These are phyloP conservation scores for Wickerhamiella sorbophila DNA, from an alignment of 805 yeast genomes.

Conservation along the genomic window DNA sequence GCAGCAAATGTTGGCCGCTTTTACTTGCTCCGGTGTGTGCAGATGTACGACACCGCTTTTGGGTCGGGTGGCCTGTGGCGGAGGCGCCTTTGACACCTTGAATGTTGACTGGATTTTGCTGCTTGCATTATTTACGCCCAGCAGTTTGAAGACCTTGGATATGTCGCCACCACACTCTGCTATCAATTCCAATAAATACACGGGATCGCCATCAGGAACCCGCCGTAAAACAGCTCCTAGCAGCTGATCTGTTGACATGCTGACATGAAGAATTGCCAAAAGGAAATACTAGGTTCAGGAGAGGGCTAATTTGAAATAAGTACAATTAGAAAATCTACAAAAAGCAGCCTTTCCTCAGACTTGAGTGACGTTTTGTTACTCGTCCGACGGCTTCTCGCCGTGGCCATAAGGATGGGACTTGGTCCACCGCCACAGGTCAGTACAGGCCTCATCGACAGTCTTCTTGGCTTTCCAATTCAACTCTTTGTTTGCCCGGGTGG, in stretches of 20 bases:
- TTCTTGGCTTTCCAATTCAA: constrained; percentile 48
- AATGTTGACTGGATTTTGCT: constrained; percentile 8
- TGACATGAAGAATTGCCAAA: too few relatives aligned
- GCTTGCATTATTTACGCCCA: constrained; percentile 21
- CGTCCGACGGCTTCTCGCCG: constrained; percentile 13
- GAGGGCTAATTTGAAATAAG: not conserved
- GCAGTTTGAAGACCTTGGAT: constrained; percentile 27
- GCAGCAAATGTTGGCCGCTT: constrained; percentile 31
- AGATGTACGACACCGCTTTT: constrained; percentile 23
- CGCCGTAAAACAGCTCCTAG: constrained; percentile 15
- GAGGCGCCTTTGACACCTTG: not conserved
- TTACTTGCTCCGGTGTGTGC: constrained; percentile 39
- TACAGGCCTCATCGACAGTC: constrained; percentile 48
- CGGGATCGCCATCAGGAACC: constrained; percentile 33
- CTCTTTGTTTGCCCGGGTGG: constrained; percentile 51
- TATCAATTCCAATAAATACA: constrained; percentile 36
- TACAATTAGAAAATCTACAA: too few relatives aligned
- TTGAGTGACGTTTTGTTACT: too few relatives aligned
- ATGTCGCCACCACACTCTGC: constrained; percentile 41
- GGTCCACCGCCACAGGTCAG: constrained; percentile 69
- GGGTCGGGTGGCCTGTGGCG: not conserved
- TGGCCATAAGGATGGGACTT: constrained; percentile 53
- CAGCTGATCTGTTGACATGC: constrained; percentile 16
- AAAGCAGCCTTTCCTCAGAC: too few relatives aligned
- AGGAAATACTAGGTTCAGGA: too few relatives aligned